These are phyloP conservation scores for Colletotrichum orbiculare DNA, from an alignment of 2,329 filamentous ascomycete species.

Conservation along the genomic window DNA sequence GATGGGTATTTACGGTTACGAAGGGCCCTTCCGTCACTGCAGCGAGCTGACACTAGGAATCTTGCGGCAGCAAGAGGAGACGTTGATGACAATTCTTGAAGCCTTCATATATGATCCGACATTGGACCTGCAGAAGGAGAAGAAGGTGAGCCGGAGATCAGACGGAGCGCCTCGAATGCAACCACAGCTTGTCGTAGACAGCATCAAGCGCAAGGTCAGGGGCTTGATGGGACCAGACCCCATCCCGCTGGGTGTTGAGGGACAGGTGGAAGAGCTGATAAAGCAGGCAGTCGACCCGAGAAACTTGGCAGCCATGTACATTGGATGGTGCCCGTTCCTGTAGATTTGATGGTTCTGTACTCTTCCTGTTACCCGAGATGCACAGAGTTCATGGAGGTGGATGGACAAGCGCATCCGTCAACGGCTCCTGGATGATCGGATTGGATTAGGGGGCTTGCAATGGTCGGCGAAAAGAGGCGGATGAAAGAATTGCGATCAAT, in stretches of 20 bases:
- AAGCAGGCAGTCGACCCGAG: slow-evolving; percentile 82
- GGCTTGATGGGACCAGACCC: slow-evolving; percentile 88
- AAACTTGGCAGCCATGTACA: slow-evolving; percentile 94
- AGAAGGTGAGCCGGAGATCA: slow-evolving; percentile 62
- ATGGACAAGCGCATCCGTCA: too few species aligned
- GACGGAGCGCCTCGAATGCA: slow-evolving; percentile 58
- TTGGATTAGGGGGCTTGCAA: too few species aligned
- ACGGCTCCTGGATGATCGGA: too few species aligned
- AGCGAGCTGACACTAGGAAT: slow-evolving; percentile 89
- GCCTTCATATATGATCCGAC: slow-evolving; percentile 98
- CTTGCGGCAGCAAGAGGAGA: slow-evolving; percentile 91
- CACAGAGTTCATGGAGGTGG: too few species aligned
- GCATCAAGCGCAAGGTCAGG: slow-evolving; percentile 85
- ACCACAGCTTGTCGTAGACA: slow-evolving; percentile 84
- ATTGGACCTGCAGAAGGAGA: slow-evolving; percentile 84
- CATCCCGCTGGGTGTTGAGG: slow-evolving; percentile 93
- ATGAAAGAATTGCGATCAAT: too few species aligned
- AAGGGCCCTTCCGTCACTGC: slow-evolving; percentile 90
- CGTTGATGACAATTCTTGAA: slow-evolving; percentile 95
- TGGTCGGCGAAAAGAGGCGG: too few species aligned
- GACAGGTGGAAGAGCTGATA: slow-evolving; percentile 96
- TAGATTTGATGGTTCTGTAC: slow-evolving; percentile 42
- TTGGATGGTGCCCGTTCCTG: slow-evolving; percentile 83
- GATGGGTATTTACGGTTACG: slow-evolving; percentile 94
- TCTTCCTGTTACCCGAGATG: not conserved